Base-by-base conservation (phyloP, 2,329 filamentous ascomycete species). In the Dendrostoma leiphaemia region DNA sequence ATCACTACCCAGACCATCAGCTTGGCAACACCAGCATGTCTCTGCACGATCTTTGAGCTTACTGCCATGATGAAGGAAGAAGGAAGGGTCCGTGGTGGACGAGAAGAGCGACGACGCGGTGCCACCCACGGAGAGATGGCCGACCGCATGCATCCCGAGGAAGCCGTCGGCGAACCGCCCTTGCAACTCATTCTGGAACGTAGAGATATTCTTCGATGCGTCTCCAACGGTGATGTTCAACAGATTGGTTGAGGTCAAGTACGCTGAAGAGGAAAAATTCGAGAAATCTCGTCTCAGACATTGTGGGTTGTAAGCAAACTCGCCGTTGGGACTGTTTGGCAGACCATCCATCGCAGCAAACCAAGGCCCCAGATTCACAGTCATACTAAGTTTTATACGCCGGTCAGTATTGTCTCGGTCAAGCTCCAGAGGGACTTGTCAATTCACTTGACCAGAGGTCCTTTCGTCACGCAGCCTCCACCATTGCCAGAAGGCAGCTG, bases 41-140 rank as follows among this genome's bases (percentile, higher is more conserved):
- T 37, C 34, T 17, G 19, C 6, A 37, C 34, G 6, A 6, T 21
- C 37, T 19, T 40, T n/a, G 57, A 63, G 61, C 4, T 69, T 53
- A 60, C 66, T 65, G 10, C 58, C 54, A 55, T 72, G 68, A 29
- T 69, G 68, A 0, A 71, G 51, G 49, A 64, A 72, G 52, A 71
- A 72, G 5, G 54, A 64, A 28, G 69, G 69, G 35, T 71, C 69
- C 29, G 52, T 48, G n/a, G 48, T 31, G 12, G 43, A 43, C 10
- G 34, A 26, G 44, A 52, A 51, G 31, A 53, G 45, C 32, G 51
- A 52, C 12, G 31, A 31, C 12, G 32, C 41, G 12, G 26, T 49
- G 38, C 44, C 51, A 12, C 56, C 56, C 7, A 56, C 13, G n/a
- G 51, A 19, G 43, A 32, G 45, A 19, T 58, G 56, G 6, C 48